Percentiles rank a stretch among this genome's conserved stretches.
These are phyloP conservation scores for Parascedosporium putredinis DNA, from an alignment of 2,329 filamentous ascomycete genomes.

Conservation along the genomic window DNA sequence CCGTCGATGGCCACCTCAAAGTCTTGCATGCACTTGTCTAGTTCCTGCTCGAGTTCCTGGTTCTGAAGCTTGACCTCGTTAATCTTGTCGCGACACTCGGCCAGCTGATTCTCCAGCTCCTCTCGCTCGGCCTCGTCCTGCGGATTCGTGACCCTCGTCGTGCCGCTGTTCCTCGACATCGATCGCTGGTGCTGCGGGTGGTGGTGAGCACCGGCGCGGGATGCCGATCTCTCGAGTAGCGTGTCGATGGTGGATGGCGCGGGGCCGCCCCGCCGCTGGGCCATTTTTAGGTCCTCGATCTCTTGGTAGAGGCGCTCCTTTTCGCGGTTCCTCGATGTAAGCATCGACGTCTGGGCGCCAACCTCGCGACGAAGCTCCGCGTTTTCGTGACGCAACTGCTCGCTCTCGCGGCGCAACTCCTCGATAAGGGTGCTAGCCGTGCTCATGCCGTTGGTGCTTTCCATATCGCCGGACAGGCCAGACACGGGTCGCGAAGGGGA, in stretches of 20 bases:
- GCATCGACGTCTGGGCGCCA: conserved; percentile 92
- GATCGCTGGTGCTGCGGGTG: conserved; percentile 56
- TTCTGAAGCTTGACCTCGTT: conserved; percentile 81
- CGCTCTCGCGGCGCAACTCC: conserved; percentile 58
- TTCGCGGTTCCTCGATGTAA: conserved; percentile 90
- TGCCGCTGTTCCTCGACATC: conserved; percentile 62
- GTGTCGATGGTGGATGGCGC: conserved; percentile 68
- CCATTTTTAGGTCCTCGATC: conserved; percentile 91
- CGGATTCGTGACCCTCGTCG: conserved; percentile 46
- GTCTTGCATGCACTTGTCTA: conserved; percentile 70
- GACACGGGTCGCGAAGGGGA: conserved; percentile 41
- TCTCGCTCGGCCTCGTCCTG: conserved; percentile 72
- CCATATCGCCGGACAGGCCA: conserved; percentile 34
- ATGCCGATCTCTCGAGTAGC: conserved; percentile 88
- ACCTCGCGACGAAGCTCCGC: conserved; percentile 85
- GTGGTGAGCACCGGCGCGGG: conserved; percentile 55
- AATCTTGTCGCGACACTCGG: conserved; percentile 74
- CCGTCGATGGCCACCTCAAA: conserved; percentile 62
- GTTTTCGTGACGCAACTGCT: conserved; percentile 82
- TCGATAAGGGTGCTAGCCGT: conserved; percentile 60
- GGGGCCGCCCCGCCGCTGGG: conserved; percentile 59
- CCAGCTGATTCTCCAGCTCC: conserved; percentile 73
- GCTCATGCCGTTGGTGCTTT: conserved; percentile 39
- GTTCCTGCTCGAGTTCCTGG: conserved; percentile 74
- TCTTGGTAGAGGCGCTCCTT: conserved; percentile 93